Conservation (phyloP, 2,329 filamentous ascomycete genomes). For the Colletotrichum liriopes region DNA sequence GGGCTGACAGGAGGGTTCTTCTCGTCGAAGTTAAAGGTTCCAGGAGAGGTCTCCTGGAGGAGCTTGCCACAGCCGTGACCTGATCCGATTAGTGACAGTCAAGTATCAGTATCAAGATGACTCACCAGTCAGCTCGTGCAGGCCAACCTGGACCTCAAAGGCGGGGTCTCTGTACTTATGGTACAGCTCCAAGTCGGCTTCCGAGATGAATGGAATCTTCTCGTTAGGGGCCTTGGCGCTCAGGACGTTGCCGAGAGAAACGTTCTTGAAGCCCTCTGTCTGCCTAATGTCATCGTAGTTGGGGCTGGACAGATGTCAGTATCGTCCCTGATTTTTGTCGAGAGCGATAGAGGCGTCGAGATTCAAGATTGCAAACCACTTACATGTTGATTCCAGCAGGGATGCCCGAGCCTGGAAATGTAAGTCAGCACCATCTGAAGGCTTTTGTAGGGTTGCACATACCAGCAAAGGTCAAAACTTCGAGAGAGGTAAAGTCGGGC, state of each 20-base stretch:
- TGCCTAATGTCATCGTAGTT: conserved; percentile 87
- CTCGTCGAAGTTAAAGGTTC: conserved; percentile 90
- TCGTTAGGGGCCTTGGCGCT: conserved; percentile 93
- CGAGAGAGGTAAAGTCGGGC: conserved; percentile 95
- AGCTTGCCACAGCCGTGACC: conserved; percentile 96
- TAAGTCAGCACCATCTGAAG: conserved; percentile 45
- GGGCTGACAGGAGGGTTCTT: conserved; percentile 87
- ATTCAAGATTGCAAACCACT: conserved; percentile 30
- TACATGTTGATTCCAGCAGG: conserved; percentile 78
- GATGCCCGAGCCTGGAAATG: conserved; percentile 71
- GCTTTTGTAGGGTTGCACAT: neutral
- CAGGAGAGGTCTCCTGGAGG: conserved; percentile 87
- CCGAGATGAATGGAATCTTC: conserved; percentile 90
- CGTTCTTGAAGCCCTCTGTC: conserved; percentile 91
- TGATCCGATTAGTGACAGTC: conserved; percentile 39
- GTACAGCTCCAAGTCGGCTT: conserved; percentile 83
- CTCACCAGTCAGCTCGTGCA: conserved; percentile 81
- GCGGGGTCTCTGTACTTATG: conserved; percentile 87
- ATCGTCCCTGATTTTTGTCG: neutral
- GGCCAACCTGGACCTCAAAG: conserved; percentile 95
- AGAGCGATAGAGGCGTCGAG: neutral
- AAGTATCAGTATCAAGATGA: too few species aligned
- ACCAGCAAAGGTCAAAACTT: conserved; percentile 84
- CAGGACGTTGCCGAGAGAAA: conserved; percentile 93
- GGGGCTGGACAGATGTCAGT: conserved; percentile 55